Conservation (phyloP, 164 flowering plant species). For the Kalanchoe fedtschenkoi region DNA sequence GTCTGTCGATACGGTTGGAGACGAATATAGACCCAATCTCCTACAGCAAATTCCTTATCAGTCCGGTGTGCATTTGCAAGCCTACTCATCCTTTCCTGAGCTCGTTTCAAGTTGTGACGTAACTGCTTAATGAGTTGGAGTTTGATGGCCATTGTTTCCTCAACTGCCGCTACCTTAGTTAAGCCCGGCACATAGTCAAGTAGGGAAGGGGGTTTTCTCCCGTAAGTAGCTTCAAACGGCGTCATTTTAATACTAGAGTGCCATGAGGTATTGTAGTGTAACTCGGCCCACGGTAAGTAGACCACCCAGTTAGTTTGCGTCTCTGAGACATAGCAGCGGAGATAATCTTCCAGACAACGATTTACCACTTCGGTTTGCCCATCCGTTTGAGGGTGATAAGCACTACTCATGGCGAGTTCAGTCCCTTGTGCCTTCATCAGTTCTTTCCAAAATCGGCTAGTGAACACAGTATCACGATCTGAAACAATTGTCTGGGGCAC, state of each 20-base stretch:
- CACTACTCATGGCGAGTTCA: too few relatives aligned
- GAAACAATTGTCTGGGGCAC: conserved; percentile 8
- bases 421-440: neutral
- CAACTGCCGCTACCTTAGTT: neutral
- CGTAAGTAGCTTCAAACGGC: conserved; percentile 6
- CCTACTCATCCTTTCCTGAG: too few relatives aligned
- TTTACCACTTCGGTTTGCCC: neutral
- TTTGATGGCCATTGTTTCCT: too few relatives aligned
- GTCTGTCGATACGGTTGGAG: conserved; percentile 3
- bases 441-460: too few relatives aligned
- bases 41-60: too few relatives aligned
- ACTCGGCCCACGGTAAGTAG: neutral
- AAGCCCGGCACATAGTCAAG: neutral
- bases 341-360: neutral
- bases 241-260: neutral
- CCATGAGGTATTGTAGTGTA: neutral
- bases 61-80: too few relatives aligned
- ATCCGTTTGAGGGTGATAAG: too few relatives aligned
- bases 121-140: too few relatives aligned
- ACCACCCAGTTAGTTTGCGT: neutral
- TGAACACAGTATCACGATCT: conserved; percentile 6
- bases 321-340: neutral
- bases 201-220: neutral
- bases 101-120: too few relatives aligned
- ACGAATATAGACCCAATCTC: conserved; percentile 5